Conservation (phyloP, 129 eudicot genomes). For the Kitagawia praeruptora region DNA sequence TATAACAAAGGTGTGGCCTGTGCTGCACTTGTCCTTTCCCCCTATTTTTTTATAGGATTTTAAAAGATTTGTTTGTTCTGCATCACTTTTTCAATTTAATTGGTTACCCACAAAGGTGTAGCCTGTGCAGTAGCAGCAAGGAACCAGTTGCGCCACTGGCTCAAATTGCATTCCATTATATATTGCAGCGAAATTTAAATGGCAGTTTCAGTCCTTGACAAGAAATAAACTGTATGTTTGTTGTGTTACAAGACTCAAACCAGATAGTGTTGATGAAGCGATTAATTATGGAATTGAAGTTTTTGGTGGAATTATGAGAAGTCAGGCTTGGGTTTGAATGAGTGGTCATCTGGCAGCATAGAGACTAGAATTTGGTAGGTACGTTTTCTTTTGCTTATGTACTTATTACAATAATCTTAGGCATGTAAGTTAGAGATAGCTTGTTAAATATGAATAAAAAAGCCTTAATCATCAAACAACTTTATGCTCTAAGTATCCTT, state of each 20-base stretch:
- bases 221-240: conserved; percentile 68
- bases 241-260: conserved; percentile 50
- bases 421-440: no score
- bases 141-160: no score
- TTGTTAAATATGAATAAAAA: neutral
- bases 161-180: no score
- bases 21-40: no score
- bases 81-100: no score
- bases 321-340: conserved; percentile 19
- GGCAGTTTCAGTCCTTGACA: no score
- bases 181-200: no score
- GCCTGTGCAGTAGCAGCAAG: no score
- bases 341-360: conserved; percentile 42
- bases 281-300: conserved; percentile 53
- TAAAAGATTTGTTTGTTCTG: no score
- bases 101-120: no score
- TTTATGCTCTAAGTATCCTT: neutral
- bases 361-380: conserved; percentile 19
- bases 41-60: no score
- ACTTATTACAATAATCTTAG: neutral
- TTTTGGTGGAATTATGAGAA: conserved; percentile 58
- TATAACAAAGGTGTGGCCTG: no score
- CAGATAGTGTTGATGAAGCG: conserved; percentile 49
- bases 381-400: neutral
- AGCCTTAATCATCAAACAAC: neutral